Base-by-base conservation (phyloP, 257 asterid genomes). In the Solanum virginianum region DNA sequence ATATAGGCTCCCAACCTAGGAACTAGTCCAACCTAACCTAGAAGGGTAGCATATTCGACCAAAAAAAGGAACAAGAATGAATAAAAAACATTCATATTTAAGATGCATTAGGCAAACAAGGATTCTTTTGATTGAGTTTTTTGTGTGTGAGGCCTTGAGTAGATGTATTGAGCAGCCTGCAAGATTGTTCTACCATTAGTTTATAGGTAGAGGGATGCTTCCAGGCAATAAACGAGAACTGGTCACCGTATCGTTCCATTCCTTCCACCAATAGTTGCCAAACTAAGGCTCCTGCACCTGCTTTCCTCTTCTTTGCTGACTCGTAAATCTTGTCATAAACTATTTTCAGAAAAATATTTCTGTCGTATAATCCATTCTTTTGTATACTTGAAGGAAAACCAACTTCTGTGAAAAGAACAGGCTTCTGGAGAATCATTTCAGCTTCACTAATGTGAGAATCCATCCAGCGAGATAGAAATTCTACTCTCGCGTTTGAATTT, bases 211-310 rank as follows among this genome's bases (percentile, higher is more conserved):
- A 85, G 29, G 87, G 88, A 84, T 87, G 83, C 39, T 89, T 83
- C 89, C 88, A 81, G 56, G 91, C 89, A 2, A 89, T 81, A 71
- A 89, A 87, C 6, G 90, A 86, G 81, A 84, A 87, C 81, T 84
- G 63, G 51, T 89, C 90, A 4, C 87, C 57, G 7, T 89, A 89
- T 71, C 80, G 86, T 47, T 87, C 91, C 49, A 84, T 85, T 41
- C 88, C 88, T 83, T 89, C 87, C n/a, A 87, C 88, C 80, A 87
- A 45, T 57, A 89, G 60, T 63, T 87, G 91, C 91, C 91, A 89
- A 20, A 89, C 43, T 45, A 89, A 79, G 53, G 88, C 88, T 47
- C 89, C 91, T 15, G 89, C 87, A 54, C 91, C 91, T 24, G 91
- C 87, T 87, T 41, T 88, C 39, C 56, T 89, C 82, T 83, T 83